Evolutionary conservation across 1,139 yeast genomes (phyloP), one percentile per base, ranked within the genome.

Genomic region (Kodamaea suecica): DNA sequence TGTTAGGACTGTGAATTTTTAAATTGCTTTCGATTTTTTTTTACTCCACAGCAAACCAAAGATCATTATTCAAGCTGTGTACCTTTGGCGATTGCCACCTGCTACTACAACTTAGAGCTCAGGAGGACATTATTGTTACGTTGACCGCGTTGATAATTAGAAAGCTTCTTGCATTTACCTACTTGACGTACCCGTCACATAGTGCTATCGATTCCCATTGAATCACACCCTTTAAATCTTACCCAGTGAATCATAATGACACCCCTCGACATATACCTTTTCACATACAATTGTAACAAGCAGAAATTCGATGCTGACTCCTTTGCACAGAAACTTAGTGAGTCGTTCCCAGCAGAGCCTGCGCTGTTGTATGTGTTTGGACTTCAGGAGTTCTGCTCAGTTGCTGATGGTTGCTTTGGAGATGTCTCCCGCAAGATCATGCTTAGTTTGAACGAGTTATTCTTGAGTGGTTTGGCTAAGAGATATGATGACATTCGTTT

Each of bases 311-410:
- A 55, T 29, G 47, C 52, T 1, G 60, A 54, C 5, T 33, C 38
- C 3, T 58, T 66, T 23, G 35, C 51, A 5, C 40, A 52, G 11
- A 55, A 56, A 31, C 35, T 68, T 4, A 37, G 39, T 2, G 52
- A 45, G 11, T 49, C 58, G 15, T 48, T 70, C 11, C 76, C 75
- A 2, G 43, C 48, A 1, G 47, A 49, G 2, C 47, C 63, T 3
- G 77, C 84, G 1, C 43, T 53, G 7, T 43, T 84, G 8, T 71
- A 76, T 37, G 86, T 74, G 0, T 72, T 85, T 51, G 94, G 86
- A 1, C 71, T 87, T 35, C 88, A 88, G 55, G 97, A 88, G 53
- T 55, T 84, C 20, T 74, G 86, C 29, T 63, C 84, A 1, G 66
- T 84, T 2, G 53, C 82, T 49, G 83, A 83, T 34, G 84, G 86